Conservation (phyloP, 208 protist species). For the Naegleria lovaniensis region DNA sequence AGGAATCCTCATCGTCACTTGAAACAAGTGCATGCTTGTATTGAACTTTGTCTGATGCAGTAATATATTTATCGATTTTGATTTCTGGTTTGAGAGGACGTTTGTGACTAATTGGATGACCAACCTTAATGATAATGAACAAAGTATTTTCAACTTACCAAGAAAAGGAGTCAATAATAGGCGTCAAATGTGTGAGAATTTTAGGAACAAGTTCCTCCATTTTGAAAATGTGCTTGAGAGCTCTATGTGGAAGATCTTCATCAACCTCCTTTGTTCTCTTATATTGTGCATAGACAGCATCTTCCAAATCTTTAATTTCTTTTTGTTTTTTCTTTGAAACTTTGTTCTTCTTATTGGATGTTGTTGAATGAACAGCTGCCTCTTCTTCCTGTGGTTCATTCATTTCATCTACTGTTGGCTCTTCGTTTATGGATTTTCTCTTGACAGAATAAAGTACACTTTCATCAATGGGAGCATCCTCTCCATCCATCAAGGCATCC, state of each 20-base stretch:
- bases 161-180: background rate
- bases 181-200: background rate
- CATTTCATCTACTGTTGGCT: background rate
- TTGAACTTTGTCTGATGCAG: background rate
- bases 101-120: background rate
- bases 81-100: background rate
- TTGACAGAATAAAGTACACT: background rate
- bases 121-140: background rate
- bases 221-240: background rate
- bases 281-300: constrained; percentile 10
- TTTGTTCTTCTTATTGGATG: background rate
- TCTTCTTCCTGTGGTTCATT: background rate
- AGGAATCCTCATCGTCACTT: background rate
- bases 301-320: background rate
- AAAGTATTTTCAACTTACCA: background rate
- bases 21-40: background rate
- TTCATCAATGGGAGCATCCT: background rate
- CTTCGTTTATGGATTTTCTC: background rate
- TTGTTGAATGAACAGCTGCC: no score
- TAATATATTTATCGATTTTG: background rate
- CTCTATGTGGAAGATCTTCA: background rate
- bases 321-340: background rate
- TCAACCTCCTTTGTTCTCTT: background rate
- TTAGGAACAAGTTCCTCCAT: background rate
- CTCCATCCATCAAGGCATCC: background rate